Conservation (phyloP, 805 yeast species). For the Candida arabinofermentans region DNA sequence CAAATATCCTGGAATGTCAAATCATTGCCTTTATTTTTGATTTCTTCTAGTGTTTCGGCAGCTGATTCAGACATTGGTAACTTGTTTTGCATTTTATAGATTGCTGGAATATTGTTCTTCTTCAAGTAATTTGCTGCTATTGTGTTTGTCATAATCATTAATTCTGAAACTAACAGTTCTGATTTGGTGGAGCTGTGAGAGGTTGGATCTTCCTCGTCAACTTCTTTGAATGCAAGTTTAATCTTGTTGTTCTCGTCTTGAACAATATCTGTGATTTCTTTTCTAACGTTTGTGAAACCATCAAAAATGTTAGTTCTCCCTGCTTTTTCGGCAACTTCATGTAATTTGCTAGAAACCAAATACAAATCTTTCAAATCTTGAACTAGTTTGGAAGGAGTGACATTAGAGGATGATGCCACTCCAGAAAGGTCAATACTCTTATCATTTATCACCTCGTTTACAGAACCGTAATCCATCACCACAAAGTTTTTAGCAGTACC, state of each 20-base stretch:
- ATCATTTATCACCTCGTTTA: conserved; percentile 45
- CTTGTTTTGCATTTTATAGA: conserved; percentile 37
- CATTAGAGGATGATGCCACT: background rate
- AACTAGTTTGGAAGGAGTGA: conserved; percentile 8
- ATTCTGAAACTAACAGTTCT: conserved; percentile 67
- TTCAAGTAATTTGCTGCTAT: conserved; percentile 48
- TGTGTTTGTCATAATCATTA: conserved; percentile 80
- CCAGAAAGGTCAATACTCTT: background rate
- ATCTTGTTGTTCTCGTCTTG: conserved; percentile 23
- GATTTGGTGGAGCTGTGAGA: conserved; percentile 37
- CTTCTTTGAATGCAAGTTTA: conserved; percentile 18
- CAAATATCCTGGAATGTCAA: conserved; percentile 39
- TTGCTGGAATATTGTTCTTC: conserved; percentile 44
- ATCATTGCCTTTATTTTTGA: conserved; percentile 15
- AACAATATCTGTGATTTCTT: conserved; percentile 19
- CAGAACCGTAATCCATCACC: conserved; percentile 59
- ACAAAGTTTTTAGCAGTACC: conserved; percentile 45
- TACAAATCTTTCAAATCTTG: conserved; percentile 36
- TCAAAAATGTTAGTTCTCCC: conserved; percentile 34
- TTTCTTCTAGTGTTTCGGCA: conserved; percentile 14
- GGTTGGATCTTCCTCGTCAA: conserved; percentile 2
- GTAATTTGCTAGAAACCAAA: conserved; percentile 28
- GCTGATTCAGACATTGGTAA: conserved; percentile 24
- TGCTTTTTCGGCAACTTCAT: conserved; percentile 27
- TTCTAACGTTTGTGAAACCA: conserved; percentile 16